Conservation (phyloP, 768 basidiomycete genomes). For the Lentinula boryana region DNA sequence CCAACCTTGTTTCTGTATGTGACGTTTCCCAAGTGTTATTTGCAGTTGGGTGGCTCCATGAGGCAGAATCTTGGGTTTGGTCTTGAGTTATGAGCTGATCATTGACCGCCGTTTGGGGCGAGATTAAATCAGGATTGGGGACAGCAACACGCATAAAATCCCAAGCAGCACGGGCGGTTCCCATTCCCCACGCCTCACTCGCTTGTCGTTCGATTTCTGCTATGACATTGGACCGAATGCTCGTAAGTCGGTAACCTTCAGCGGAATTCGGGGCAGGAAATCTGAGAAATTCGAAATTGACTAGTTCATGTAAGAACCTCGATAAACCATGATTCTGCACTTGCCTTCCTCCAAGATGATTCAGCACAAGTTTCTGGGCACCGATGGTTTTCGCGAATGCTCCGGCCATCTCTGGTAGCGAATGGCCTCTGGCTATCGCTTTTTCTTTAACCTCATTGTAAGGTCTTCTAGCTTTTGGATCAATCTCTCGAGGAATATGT, state of each 20-base stretch:
- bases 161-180: constrained; percentile 44
- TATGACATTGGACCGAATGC: constrained; percentile 38
- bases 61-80: background rate
- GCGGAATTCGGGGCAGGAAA: constrained; percentile 43
- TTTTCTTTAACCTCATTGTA: constrained; percentile 38
- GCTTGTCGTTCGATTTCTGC: constrained; percentile 60
- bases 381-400: constrained; percentile 57
- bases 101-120: background rate
- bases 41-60: background rate
- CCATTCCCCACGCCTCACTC: constrained; percentile 49
- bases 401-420: constrained; percentile 75
- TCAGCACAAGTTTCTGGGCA: constrained; percentile 61
- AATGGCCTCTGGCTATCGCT: constrained; percentile 67
- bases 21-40: background rate
- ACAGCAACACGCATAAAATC: constrained; percentile 49
- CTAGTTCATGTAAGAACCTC: background rate
- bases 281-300: constrained; percentile 23
- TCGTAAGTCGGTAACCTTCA: constrained; percentile 19
- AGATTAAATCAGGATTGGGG: constrained; percentile 16
- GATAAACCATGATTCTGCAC: constrained; percentile 8
- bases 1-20: background rate
- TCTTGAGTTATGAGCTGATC: background rate
- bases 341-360: constrained; percentile 73
- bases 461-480: constrained; percentile 38
- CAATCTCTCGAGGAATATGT: constrained; percentile 51